Evolutionary conservation across 495 filamentous ascomycete species (phyloP), one percentile per base, ranked within the genome.

Genomic region (Podospora australis): DNA sequence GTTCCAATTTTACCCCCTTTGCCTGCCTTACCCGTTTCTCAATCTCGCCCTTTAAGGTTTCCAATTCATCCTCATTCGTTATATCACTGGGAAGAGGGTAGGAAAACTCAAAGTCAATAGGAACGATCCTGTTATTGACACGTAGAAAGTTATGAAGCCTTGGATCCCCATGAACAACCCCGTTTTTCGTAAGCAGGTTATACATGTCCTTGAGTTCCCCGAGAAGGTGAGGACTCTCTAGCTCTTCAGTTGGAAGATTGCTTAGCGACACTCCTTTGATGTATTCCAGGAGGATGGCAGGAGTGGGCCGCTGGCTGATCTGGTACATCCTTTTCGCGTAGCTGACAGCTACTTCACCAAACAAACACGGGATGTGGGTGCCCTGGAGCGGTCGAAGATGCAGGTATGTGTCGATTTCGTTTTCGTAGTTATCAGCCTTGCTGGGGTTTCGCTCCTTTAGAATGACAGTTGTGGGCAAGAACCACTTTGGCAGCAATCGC

Each of bases 391-490:
- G 11, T 26, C 13, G 26, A 42, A 49, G 47, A 17, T 43, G 38
- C 21, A 6, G 39, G 26, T 49, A 49, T 49, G 38, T 35, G 5
- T 4, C 47, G 17, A 49, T 35, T 26, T 49, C 47, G 28, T 46
- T 46, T 21, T 46, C 44, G 30, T 38, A 46, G 29, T 16, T 17
- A 46, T 46, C 44, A 8, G 30, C 44, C 30, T 38, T 46, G 5
- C 23, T 11, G 10, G 44, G 30, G 44, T 46, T 38, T 46, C 44
- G 44, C 30, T 46, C 44, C 22, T 46, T 46, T 26, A 46, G 17
- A 38, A 46, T 46, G 44, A 46, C 29, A 48, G n/a, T 40, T 41
- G 46, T 41, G 35, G 46, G 46, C 46, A 48, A 41, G 25, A 48
- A 48, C 46, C 35, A 48, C 22, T 48, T 25, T 40, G 35, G 35